phyloP scores from a whole-genome alignment of 192 early-diverging fungal genomes.

The Gamsiella multidivaricata region DNA sequence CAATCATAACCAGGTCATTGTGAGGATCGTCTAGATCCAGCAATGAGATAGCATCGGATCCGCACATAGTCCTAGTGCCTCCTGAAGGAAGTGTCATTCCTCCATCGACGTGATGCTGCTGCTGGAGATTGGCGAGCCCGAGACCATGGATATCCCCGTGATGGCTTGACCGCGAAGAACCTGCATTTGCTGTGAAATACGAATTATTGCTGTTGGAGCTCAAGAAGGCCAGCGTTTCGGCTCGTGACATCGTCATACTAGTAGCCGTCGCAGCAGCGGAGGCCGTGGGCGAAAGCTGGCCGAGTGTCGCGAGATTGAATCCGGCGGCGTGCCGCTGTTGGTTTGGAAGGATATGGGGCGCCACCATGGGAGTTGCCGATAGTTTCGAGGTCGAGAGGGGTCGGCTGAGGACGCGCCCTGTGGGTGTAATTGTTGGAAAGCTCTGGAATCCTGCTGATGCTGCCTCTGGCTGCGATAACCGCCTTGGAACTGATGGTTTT shows the following conservation, averaged over 20 bases:
- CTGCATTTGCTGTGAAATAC: constrained; percentile 18
- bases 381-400: constrained; percentile 44
- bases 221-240: constrained; percentile 27
- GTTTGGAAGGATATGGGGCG: constrained; percentile 45
- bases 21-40: constrained; percentile 36
- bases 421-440: constrained; percentile 9
- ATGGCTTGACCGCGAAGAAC: neutral
- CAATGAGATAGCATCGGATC: constrained; percentile 40
- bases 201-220: constrained; percentile 25
- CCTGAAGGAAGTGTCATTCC: too few relatives aligned
- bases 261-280: constrained; percentile 3
- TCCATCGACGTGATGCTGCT: neutral
- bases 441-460: neutral
- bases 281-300: constrained; percentile 41
- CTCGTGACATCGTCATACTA: constrained; percentile 41
- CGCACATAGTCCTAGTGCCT: constrained; percentile 23
- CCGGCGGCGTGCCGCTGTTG: constrained; percentile 30
- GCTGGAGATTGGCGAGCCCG: constrained; percentile 7
- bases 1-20: constrained; percentile 45
- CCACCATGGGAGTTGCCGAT: constrained; percentile 22
- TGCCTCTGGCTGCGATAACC: neutral
- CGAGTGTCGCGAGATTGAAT: constrained; percentile 43
- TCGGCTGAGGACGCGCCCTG: constrained; percentile 39
- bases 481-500: neutral
- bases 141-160: constrained; percentile 2